Percentiles rank a stretch among this genome's conserved stretches.
Evolutionary conservation across 208 protist species (phyloP).

Genomic region (Crithidia fasciculata): DNA sequence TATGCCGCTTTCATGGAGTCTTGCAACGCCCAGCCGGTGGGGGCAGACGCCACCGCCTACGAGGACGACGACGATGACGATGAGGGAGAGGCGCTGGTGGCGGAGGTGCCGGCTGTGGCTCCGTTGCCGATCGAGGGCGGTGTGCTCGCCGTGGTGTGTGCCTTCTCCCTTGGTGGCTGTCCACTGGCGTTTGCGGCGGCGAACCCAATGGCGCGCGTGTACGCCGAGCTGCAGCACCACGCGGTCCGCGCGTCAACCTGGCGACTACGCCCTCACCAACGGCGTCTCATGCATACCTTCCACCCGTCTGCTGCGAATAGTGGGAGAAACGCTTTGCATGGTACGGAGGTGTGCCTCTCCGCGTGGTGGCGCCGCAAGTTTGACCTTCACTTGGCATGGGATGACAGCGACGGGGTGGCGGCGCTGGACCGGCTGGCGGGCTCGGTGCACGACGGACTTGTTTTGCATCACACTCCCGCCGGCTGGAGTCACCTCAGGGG

Average conservation of each 20-base stretch:
- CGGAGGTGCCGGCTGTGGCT: background rate
- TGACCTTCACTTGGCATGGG: background rate
- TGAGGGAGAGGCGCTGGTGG: background rate
- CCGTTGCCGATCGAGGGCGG: constrained; percentile 2
- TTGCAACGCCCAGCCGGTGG: background rate
- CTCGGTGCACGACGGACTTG: background rate
- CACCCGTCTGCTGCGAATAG: background rate
- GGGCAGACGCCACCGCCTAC: background rate
- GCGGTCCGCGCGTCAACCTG: background rate
- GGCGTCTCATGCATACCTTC: background rate
- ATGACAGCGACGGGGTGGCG: background rate
- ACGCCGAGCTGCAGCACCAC: constrained; percentile 8
- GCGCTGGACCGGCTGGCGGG: background rate
- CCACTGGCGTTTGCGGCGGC: constrained; percentile 8
- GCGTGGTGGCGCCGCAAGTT: constrained; percentile 9
- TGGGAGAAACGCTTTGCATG: background rate
- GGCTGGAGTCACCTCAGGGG: too few relatives aligned
- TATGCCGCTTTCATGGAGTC: background rate
- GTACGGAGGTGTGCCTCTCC: background rate
- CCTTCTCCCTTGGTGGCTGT: background rate
- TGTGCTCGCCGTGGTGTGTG: background rate
- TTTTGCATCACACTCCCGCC: background rate
- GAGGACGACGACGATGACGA: background rate
- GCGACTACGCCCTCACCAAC: background rate
- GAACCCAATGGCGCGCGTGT: constrained; percentile 6